Conservation (phyloP, 139 green algal genomes). For the Chlamydomonas applanata region DNA sequence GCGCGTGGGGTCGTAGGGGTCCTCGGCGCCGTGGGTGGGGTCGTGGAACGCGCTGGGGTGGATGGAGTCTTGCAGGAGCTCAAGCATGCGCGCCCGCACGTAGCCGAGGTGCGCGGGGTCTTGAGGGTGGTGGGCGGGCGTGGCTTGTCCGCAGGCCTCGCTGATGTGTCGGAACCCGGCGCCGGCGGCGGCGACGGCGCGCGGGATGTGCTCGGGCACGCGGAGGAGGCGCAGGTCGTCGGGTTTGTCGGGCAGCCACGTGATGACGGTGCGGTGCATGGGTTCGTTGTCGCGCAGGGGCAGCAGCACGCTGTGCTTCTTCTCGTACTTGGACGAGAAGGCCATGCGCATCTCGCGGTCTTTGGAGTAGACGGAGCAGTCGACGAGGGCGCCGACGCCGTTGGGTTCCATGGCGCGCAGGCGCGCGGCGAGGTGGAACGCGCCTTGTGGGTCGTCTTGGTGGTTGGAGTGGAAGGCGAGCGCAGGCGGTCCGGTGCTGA, state of each 20-base stretch:
- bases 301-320: conserved; percentile 12
- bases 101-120: neutral
- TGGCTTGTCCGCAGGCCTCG: neutral
- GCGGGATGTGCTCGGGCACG: neutral
- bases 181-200: neutral
- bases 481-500: conserved; percentile 6
- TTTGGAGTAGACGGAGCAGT: conserved; percentile 18
- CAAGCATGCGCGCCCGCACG: no score
- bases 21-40: no score
- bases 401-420: conserved; percentile 19
- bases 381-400: conserved; percentile 15
- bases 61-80: no score
- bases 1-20: no score
- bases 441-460: conserved; percentile 15
- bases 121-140: neutral
- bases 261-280: neutral
- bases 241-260: no score
- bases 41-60: no score
- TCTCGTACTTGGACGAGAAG: conserved; percentile 16
- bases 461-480: conserved; percentile 22
- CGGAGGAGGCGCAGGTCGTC: no score
- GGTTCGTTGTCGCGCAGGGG: neutral
- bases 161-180: neutral
- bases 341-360: conserved; percentile 20
- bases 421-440: conserved; percentile 20